phyloP scores from a whole-genome alignment of 2,329 filamentous ascomycete species.

The Epichloe glyceriae region DNA sequence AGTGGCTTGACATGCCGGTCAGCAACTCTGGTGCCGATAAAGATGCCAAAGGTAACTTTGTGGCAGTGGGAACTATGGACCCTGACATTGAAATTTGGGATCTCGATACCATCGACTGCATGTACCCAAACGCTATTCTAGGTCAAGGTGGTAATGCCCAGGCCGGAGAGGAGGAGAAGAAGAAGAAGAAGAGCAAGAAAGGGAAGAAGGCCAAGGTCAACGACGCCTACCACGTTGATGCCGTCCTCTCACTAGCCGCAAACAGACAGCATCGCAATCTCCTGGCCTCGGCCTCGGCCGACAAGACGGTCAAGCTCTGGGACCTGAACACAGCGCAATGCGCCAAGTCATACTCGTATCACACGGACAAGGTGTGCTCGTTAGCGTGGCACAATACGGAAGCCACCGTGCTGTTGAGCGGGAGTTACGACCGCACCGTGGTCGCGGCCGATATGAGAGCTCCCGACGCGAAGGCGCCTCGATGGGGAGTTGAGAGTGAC shows the following conservation, averaged over 20 bases:
- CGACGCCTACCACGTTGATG: slow-evolving; percentile 85
- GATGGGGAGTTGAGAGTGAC: slow-evolving; percentile 92
- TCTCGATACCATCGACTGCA: slow-evolving; percentile 86
- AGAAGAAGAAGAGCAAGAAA: slow-evolving; percentile 83
- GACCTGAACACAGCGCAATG: slow-evolving; percentile 85
- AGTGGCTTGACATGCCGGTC: slow-evolving; percentile 92
- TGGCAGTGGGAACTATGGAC: slow-evolving; percentile 92
- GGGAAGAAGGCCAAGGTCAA: slow-evolving; percentile 63
- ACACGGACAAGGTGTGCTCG: slow-evolving; percentile 96
- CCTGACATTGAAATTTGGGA: slow-evolving; percentile 99
- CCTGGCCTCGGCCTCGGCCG: slow-evolving; percentile 85
- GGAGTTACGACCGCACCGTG: slow-evolving; percentile 88
- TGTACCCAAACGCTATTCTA: slow-evolving; percentile 95
- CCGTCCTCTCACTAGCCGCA: slow-evolving; percentile 78
- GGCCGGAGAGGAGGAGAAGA: slow-evolving; percentile 50
- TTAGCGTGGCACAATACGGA: slow-evolving; percentile 85
- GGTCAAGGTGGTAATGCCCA: slow-evolving; percentile 53
- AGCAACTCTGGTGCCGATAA: slow-evolving; percentile 51
- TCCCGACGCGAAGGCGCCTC: slow-evolving; percentile 64
- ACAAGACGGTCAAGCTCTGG: slow-evolving; percentile 97
- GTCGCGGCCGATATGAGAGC: slow-evolving; percentile 95
- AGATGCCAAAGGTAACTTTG: slow-evolving; percentile 71
- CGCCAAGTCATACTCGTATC: slow-evolving; percentile 89
- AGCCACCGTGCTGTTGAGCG: slow-evolving; percentile 78
- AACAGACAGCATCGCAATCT: slow-evolving; percentile 92